phyloP scores from a whole-genome alignment of 2,329 filamentous ascomycete genomes.

The Colletotrichum cereale region DNA sequence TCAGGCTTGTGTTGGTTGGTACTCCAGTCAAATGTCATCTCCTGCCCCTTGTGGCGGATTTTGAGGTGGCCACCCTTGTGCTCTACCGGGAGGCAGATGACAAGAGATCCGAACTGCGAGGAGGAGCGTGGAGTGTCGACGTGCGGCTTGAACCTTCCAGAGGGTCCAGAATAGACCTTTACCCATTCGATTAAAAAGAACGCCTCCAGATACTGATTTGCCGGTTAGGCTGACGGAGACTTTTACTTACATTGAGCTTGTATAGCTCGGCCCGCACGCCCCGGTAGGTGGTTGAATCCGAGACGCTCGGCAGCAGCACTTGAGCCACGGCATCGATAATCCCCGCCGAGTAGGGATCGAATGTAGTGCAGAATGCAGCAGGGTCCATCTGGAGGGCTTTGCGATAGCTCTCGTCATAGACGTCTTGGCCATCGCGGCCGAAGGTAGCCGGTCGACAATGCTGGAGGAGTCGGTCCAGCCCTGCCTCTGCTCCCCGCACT shows the following conservation, averaged over 20 bases:
- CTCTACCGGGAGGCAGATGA: constrained; percentile 59
- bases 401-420: constrained; percentile 65
- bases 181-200: background rate
- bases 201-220: too few species aligned
- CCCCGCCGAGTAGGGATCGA: constrained; percentile 63
- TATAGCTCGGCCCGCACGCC: constrained; percentile 65
- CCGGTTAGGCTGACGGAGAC: background rate
- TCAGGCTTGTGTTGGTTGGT: background rate
- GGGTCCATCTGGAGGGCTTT: constrained; percentile 66
- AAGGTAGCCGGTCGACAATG: constrained; percentile 56
- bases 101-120: constrained; percentile 65
- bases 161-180: constrained; percentile 64
- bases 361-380: constrained; percentile 59
- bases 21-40: constrained; percentile 57
- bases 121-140: constrained; percentile 65
- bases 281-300: constrained; percentile 41
- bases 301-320: constrained; percentile 53
- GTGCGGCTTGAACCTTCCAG: constrained; percentile 63
- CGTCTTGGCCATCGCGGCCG: constrained; percentile 58
- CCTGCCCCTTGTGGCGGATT: constrained; percentile 55
- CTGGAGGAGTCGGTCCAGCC: background rate
- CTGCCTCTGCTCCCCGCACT: too few species aligned
- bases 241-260: constrained; percentile 62
- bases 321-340: constrained; percentile 65
- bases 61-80: constrained; percentile 57